Base-by-base conservation (phyloP, 306 rosid genomes). In the Cercis canadensis region DNA sequence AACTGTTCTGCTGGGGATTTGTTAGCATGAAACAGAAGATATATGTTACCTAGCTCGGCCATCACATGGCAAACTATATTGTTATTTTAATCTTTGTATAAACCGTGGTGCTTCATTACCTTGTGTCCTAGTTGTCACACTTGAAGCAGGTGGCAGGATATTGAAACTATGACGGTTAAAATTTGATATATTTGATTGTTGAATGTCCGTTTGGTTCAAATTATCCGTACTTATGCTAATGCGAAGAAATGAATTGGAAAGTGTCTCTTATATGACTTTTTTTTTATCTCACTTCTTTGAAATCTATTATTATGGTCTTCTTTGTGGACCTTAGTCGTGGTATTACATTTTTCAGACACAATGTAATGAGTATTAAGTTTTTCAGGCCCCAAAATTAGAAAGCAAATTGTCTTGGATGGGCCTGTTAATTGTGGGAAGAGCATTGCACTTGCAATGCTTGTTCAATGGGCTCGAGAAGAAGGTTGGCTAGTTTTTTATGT, bases 401-500 rank as follows among this genome's bases (percentile, higher is more conserved):
- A 87, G 81, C 98, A 92, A 87, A 82, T 92, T 45, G 84, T 92
- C 32, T 75, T 92, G 84, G 98, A 92, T 66, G 98, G 98, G 75
- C 96, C 87, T 18, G 93, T 87, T 62, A 94, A 89, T 72, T 76
- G 95, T 74, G 98, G 98, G 62, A 94, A 90, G 87, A 94, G 98
- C 70, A 94, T 83, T 65, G 87, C 87, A 8, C 91, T 90, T 72
- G 89, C 96, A 10, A 87, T 94, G 98, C 94, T 94, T 71, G 97
- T 90, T 77, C 96, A 90, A 40, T 94, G 98, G 97, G 98, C 98
- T 24, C 85, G 98, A 13, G 95, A 89, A 40, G 97, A 90, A 86
- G 98, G 97, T 64, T 94, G 98, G 98, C 77, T 94, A 51, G 97
- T 94, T 72, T 74, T 94, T n/a, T 94, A 90, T 78, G 92, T 87